These are phyloP conservation scores for Fusarium globosum DNA, from an alignment of 2,329 filamentous ascomycete species.

Conservation along the genomic window DNA sequence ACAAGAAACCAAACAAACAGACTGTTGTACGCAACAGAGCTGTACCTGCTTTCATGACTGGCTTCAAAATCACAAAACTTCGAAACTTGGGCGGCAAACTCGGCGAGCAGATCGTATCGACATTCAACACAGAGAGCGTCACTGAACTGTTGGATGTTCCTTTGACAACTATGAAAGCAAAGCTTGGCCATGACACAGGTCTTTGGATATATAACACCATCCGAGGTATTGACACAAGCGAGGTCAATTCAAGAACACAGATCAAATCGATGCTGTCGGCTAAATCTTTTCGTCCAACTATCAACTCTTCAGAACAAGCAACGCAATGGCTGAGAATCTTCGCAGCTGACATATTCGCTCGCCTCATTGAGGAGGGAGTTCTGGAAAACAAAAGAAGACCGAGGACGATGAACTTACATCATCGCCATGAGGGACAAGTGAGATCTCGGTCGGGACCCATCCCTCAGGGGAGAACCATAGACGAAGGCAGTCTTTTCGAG, in stretches of 20 bases:
- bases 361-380: slow-evolving; percentile 90
- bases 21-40: slow-evolving; percentile 93
- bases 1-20: slow-evolving; percentile 94
- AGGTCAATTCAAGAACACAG: slow-evolving; percentile 89
- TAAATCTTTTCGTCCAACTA: slow-evolving; percentile 90
- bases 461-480: slow-evolving; percentile 77
- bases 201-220: slow-evolving; percentile 87
- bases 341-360: slow-evolving; percentile 87
- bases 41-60: slow-evolving; percentile 79
- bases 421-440: slow-evolving; percentile 78
- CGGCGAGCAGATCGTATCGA: slow-evolving; percentile 84
- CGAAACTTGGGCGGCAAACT: slow-evolving; percentile 95
- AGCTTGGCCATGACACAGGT: slow-evolving; percentile 85
- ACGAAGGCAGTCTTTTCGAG: slow-evolving; percentile 77
- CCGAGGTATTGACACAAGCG: slow-evolving; percentile 85
- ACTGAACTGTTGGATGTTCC: slow-evolving; percentile 78
- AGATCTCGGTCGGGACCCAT: slow-evolving; percentile 82
- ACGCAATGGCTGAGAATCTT: slow-evolving; percentile 91
- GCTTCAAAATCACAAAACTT: slow-evolving; percentile 95
- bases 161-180: slow-evolving; percentile 79
- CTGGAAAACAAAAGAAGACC: slow-evolving; percentile 88
- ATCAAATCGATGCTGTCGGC: slow-evolving; percentile 98
- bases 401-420: slow-evolving; percentile 85
- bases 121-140: slow-evolving; percentile 84
- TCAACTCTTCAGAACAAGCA: slow-evolving; percentile 82